Evolutionary conservation across 1,284 basidiomycete genomes (phyloP).

Genomic region (Fomitopsis betulina): DNA sequence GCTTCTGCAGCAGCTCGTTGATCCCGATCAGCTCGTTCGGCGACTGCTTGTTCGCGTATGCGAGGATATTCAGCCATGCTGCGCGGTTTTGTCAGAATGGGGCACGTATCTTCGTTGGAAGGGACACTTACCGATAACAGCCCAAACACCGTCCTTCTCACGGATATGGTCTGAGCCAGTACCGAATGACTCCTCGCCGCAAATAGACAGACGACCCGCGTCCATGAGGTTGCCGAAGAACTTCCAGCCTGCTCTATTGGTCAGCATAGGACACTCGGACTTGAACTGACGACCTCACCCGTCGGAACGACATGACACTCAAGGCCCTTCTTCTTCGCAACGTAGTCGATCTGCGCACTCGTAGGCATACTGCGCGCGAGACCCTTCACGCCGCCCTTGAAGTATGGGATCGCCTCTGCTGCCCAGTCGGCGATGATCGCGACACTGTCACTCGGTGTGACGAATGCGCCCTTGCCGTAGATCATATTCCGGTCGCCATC

Average conservation of each 20-base stretch:
- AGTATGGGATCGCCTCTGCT: conserved; percentile 91
- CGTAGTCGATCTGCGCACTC: conserved; percentile 93
- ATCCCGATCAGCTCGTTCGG: conserved; percentile 76
- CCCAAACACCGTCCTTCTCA: conserved; percentile 99
- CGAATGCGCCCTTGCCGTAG: conserved; percentile 96
- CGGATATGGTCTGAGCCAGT: conserved; percentile 99
- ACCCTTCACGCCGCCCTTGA: conserved; percentile 91
- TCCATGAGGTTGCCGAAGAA: conserved; percentile 99
- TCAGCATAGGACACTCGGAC: background rate
- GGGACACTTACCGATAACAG: conserved; percentile 69
- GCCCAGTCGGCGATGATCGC: conserved; percentile 99
- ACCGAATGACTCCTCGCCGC: conserved; percentile 98
- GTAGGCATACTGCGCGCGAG: conserved; percentile 97
- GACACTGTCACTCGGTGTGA: conserved; percentile 95
- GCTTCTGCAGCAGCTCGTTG: conserved; percentile 82
- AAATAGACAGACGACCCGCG: conserved; percentile 94
- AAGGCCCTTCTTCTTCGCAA: conserved; percentile 91
- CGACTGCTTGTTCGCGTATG: conserved; percentile 85
- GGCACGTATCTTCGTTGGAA: conserved; percentile 5
- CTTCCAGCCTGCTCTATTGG: conserved; percentile 77
- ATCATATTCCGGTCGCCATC: conserved; percentile 99
- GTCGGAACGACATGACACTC: conserved; percentile 97
- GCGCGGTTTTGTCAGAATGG: conserved; percentile 4
- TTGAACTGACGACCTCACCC: conserved; percentile 40
- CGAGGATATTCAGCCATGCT: conserved; percentile 98